Evolutionary conservation across 768 basidiomycete species (phyloP), one percentile per base, ranked within the genome.

Genomic region (Termitomyces bulborhizus): DNA sequence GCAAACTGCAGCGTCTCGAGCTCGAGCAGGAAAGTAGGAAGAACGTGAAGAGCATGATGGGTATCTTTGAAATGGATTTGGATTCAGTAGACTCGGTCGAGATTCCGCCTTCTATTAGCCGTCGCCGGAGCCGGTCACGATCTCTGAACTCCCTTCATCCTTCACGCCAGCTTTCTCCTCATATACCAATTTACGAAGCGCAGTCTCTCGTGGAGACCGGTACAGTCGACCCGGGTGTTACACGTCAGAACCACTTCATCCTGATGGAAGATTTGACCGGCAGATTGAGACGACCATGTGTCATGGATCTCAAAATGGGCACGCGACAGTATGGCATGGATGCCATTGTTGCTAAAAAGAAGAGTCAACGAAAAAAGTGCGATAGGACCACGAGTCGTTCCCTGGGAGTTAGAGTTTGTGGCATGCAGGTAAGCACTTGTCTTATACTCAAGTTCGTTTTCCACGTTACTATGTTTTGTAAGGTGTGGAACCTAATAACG

Each of bases 281-380:
- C 26, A 77, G 89, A 34, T 70, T 97, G 65, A 95, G 90, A 70
- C 82, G 81, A 48, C 91, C 97, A 8, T 99, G 97, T 65, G 96
- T 99, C 41, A 82, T 98, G 64, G 97, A 99, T 70, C 76, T 99
- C 63, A 99, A 99, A 77, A 98, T 98, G 97, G 97, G 97, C n/a
- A 98, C 95, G 31, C 79, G 97, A 34, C 97, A 99, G 73, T 98
- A 98, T 70, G 97, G 97, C 18, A 90, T 96, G 74, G 93, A 97
- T 62, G 97, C 97, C 26, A 89, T 88, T 8, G 73, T 85, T 1
- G 76, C 84, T 51, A 99, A 99, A 76, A 98, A 97, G 82, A 94
- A 89, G 75, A 98, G 95, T 66, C 97, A 99, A 74, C 83, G 95
- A 53, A 97, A 97, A 73, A 99, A 99, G 72, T 98, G 97, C 67